phyloP scores from a whole-genome alignment of 2,329 filamentous ascomycete genomes.

The Rhynchosporium secalis region DNA sequence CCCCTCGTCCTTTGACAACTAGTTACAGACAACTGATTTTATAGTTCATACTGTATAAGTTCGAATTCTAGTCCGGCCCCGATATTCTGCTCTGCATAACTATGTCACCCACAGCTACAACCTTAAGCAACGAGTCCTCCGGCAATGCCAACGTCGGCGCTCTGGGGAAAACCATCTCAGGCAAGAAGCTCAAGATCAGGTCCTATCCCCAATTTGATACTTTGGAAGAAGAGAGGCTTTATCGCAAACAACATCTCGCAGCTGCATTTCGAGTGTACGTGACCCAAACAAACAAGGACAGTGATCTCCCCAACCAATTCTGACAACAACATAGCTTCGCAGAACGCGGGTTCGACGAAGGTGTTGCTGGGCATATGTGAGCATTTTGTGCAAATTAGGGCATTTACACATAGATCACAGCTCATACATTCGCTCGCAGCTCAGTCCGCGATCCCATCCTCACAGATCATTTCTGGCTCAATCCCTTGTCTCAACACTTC shows the following conservation, averaged over 20 bases:
- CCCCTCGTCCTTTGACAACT: neutral
- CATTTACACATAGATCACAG: neutral
- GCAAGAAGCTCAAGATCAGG: constrained; percentile 48
- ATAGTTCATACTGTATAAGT: neutral
- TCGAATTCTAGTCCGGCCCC: too few relatives aligned
- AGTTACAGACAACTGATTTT: neutral
- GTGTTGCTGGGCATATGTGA: constrained; percentile 61
- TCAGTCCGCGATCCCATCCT: constrained; percentile 47
- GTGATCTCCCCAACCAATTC: neutral
- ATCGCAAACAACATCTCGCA: constrained; percentile 36
- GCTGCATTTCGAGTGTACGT: constrained; percentile 34
- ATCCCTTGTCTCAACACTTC: constrained; percentile 64
- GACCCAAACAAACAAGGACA: neutral
- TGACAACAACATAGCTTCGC: constrained; percentile 26
- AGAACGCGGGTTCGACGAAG: constrained; percentile 48
- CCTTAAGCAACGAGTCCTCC: constrained; percentile 40
- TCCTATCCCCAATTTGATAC: constrained; percentile 42
- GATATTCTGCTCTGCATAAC: neutral
- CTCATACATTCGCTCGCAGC: constrained; percentile 5
- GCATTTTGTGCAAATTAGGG: neutral
- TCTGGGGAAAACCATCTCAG: constrained; percentile 47
- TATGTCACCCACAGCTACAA: constrained; percentile 44
- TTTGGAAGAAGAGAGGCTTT: constrained; percentile 32
- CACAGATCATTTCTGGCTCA: constrained; percentile 50
- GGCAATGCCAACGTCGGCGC: constrained; percentile 47